Evolutionary conservation across 768 basidiomycete species (phyloP).

Genomic region (Chlorophyllum brunneum): DNA sequence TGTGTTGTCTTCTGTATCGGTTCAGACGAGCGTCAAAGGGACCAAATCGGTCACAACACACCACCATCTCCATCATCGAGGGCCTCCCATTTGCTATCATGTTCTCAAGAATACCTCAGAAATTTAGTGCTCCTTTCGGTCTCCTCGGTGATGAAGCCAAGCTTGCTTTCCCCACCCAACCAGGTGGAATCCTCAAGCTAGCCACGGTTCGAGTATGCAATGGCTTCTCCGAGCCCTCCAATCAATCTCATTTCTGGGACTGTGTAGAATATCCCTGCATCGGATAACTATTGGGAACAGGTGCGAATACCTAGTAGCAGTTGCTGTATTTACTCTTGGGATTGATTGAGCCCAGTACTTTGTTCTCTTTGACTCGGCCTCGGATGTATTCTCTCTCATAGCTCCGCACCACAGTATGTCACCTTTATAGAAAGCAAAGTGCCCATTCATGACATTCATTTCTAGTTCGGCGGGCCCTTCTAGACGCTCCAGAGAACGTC

Average conservation of each 20-base stretch:
- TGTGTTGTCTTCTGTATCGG: too few relatives aligned
- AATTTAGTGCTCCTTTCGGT: conserved; percentile 71
- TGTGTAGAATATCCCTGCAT: conserved; percentile 64
- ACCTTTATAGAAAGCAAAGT: conserved; percentile 3
- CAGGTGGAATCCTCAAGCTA: conserved; percentile 75
- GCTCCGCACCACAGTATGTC: conserved; percentile 78
- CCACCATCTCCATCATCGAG: background rate
- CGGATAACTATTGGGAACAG: conserved; percentile 89
- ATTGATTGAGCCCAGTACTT: conserved; percentile 53
- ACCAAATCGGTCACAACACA: conserved; percentile 1
- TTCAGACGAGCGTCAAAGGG: too few relatives aligned
- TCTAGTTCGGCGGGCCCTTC: conserved; percentile 76
- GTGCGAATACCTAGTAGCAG: conserved; percentile 34
- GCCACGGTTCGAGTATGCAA: conserved; percentile 65
- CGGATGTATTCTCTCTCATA: conserved; percentile 88
- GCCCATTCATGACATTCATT: conserved; percentile 13
- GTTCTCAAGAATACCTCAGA: conserved; percentile 72
- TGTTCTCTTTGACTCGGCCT: conserved; percentile 81
- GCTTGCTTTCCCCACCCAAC: conserved; percentile 81
- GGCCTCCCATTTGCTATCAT: conserved; percentile 26
- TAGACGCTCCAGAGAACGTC: conserved; percentile 83
- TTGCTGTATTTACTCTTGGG: background rate
- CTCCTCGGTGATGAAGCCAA: conserved; percentile 84
- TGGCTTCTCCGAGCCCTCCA: background rate
- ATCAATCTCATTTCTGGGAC: conserved; percentile 4